Percentiles rank a stretch among this genome's conserved stretches.
Conservation (phyloP, 257 asterid genomes). For the Petrea volubilis region DNA sequence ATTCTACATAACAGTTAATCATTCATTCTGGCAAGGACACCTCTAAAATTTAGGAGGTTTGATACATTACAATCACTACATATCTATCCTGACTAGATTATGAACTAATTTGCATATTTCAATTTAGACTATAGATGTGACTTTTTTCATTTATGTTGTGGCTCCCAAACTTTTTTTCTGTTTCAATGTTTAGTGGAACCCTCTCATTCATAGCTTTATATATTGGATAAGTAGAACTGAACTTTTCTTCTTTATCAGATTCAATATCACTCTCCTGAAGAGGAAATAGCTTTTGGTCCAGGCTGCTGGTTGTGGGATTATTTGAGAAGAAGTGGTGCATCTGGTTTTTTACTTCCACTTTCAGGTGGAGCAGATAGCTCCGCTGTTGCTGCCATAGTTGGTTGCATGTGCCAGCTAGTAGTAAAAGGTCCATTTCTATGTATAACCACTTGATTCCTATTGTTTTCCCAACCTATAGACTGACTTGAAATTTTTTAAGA, state of each 20-base stretch:
- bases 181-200: neutral
- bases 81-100: neutral
- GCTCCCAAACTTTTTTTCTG: neutral
- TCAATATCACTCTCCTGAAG: constrained; percentile 86
- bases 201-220: constrained; percentile 3
- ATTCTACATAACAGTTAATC: neutral
- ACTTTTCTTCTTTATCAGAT: constrained; percentile 45
- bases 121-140: constrained; percentile 1
- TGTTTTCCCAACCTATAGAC: neutral
- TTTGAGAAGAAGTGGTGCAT: constrained; percentile 92
- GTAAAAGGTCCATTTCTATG: constrained; percentile 61
- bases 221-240: neutral
- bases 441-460: constrained; percentile 1
- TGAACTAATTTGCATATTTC: neutral
- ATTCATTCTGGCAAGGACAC: neutral
- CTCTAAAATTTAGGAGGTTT: neutral
- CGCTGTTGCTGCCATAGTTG: constrained; percentile 95
- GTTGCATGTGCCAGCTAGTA: constrained; percentile 96
- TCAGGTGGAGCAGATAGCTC: constrained; percentile 99
- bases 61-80: neutral
- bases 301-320: constrained; percentile 99
- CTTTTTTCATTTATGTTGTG: neutral
- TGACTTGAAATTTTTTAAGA: neutral
- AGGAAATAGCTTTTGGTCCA: constrained; percentile 97
- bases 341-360: constrained; percentile 96